These are phyloP conservation scores for Calonectria henricotiae DNA, from an alignment of 2,329 filamentous ascomycete genomes.

Conservation along the genomic window DNA sequence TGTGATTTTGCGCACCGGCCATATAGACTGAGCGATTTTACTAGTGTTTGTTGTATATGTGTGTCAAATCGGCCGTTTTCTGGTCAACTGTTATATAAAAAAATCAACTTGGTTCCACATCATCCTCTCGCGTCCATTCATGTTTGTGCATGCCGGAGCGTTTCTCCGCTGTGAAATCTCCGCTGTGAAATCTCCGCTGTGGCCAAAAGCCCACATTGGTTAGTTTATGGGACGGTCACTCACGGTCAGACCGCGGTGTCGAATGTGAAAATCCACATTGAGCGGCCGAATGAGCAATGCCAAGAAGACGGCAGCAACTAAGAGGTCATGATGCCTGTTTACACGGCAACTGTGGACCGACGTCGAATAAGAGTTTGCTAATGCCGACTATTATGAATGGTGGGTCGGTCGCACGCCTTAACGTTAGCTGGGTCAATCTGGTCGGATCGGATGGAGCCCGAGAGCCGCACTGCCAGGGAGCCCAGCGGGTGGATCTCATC, in stretches of 20 bases:
- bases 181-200: constrained; percentile 29
- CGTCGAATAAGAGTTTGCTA: constrained; percentile 54
- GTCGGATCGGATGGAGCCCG: constrained; percentile 44
- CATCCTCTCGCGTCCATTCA: constrained; percentile 36
- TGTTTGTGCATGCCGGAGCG: constrained; percentile 31
- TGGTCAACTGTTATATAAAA: constrained; percentile 53
- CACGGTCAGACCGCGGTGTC: constrained; percentile 44
- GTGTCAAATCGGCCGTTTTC: constrained; percentile 44
- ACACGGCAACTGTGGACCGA: constrained; percentile 47
- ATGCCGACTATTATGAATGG: constrained; percentile 46
- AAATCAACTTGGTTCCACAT: constrained; percentile 51
- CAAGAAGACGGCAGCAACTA: constrained; percentile 30
- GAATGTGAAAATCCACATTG: constrained; percentile 41
- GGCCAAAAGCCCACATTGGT: constrained; percentile 30
- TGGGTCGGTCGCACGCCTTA: constrained; percentile 33
- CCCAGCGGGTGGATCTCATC: constrained; percentile 48
- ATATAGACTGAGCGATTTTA: constrained; percentile 42
- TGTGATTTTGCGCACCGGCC: constrained; percentile 40
- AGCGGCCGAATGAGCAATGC: constrained; percentile 37
- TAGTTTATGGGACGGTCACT: constrained; percentile 28
- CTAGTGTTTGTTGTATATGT: constrained; percentile 45
- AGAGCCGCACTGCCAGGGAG: constrained; percentile 42
- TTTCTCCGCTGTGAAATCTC: constrained; percentile 27
- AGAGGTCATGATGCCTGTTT: constrained; percentile 30
- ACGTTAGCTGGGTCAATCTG: constrained; percentile 39